phyloP scores from a whole-genome alignment of 2,329 filamentous ascomycete genomes.

The Pseudocercospora eumusae region DNA sequence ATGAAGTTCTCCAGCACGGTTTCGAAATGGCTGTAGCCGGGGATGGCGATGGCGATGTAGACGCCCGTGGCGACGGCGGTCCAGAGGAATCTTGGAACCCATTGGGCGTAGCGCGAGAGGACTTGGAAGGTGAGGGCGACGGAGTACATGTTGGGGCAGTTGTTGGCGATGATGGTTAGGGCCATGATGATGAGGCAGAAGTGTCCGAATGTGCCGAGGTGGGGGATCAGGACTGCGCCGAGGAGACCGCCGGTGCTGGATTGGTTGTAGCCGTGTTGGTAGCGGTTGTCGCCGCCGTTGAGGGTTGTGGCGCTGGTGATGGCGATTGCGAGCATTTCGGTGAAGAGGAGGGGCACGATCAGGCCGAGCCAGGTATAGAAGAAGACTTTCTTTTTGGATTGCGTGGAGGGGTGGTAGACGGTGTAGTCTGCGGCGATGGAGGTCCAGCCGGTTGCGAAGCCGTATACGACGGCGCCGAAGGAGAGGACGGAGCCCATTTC shows the following conservation, averaged over 20 bases:
- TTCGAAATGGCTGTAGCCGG: constrained; percentile 67
- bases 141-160: constrained; percentile 61
- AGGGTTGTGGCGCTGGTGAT: constrained; percentile 64
- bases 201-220: constrained; percentile 67
- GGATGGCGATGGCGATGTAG: constrained; percentile 70
- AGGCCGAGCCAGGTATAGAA: constrained; percentile 68
- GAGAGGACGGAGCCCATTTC: constrained; percentile 66
- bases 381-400: constrained; percentile 65
- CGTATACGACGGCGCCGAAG: constrained; percentile 66
- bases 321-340: constrained; percentile 70
- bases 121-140: constrained; percentile 67
- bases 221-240: constrained; percentile 63
- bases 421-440: constrained; percentile 76
- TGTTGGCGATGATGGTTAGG: constrained; percentile 49
- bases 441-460: constrained; percentile 73
- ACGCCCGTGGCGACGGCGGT: constrained; percentile 61
- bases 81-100: constrained; percentile 69
- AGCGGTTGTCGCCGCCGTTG: constrained; percentile 58
- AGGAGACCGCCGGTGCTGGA: constrained; percentile 68
- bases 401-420: constrained; percentile 69
- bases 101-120: constrained; percentile 59
- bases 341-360: constrained; percentile 71
- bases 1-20: constrained; percentile 69
- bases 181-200: constrained; percentile 60
- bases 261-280: constrained; percentile 55